Evolutionary conservation across 208 protist species (phyloP).

Genomic region (Acanthamoeba castellanii): DNA sequence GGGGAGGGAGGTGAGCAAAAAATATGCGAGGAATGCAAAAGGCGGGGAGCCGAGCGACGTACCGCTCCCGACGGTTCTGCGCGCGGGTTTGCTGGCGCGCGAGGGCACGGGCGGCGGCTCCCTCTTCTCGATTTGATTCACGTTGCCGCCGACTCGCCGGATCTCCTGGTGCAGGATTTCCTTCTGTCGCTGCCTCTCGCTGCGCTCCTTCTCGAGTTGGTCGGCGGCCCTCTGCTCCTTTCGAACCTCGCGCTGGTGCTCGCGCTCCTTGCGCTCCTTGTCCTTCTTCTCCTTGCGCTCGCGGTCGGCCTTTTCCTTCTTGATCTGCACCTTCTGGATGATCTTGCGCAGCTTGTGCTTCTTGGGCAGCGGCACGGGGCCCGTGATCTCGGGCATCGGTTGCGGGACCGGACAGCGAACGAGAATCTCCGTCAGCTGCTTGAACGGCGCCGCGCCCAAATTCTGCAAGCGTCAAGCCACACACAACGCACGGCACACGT

Average conservation of each 20-base stretch:
- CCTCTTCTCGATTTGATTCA: neutral
- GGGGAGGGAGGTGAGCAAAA: too few species aligned
- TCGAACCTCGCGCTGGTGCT: too few species aligned
- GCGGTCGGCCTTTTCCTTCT: slow-evolving; percentile 32
- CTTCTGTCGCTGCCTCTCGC: slow-evolving; percentile 10
- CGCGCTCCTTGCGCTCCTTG: neutral
- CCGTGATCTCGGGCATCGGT: neutral
- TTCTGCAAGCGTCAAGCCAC: neutral
- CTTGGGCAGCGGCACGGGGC: neutral
- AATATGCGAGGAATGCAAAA: neutral
- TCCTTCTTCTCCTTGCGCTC: slow-evolving; percentile 50
- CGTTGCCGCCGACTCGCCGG: neutral
- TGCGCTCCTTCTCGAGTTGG: neutral
- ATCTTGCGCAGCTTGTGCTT: slow-evolving; percentile 36
- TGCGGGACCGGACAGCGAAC: neutral
- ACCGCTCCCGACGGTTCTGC: neutral
- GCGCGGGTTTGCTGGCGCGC: slow-evolving; percentile 9
- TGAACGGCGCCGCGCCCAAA: slow-evolving; percentile 12
- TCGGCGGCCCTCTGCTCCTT: too few species aligned
- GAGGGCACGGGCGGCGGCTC: neutral
- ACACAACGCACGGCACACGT: too few species aligned
- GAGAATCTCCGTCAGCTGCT: slow-evolving; percentile 22
- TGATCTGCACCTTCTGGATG: slow-evolving; percentile 17
- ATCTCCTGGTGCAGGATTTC: slow-evolving; percentile 29
- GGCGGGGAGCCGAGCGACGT: neutral